These are phyloP conservation scores for Trichoderma asperellum DNA, from an alignment of 2,329 filamentous ascomycete genomes.

Conservation along the genomic window DNA sequence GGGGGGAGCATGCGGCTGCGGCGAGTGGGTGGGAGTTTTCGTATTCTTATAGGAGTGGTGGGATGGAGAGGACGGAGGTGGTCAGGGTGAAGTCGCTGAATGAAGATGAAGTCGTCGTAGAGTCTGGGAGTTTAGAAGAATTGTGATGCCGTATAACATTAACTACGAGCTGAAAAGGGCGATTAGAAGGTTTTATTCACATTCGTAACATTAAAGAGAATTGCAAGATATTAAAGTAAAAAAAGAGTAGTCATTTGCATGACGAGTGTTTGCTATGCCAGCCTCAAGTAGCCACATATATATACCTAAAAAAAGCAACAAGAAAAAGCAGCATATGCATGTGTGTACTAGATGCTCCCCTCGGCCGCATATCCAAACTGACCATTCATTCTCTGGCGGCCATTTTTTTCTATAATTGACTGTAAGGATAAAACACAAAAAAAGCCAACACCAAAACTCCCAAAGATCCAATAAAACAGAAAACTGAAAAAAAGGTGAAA, in stretches of 20 bases:
- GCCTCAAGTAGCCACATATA: neutral
- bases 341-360: neutral
- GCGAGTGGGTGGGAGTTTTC: constrained; percentile 60
- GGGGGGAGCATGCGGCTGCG: constrained; percentile 55
- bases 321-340: neutral
- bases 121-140: neutral
- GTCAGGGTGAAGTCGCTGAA: constrained; percentile 44
- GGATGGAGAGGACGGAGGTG: constrained; percentile 52
- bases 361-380: constrained; percentile 8
- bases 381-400: neutral
- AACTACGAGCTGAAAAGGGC: neutral
- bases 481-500: neutral
- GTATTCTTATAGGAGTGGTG: constrained; percentile 54
- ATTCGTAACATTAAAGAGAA: neutral
- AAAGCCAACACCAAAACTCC: neutral
- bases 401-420: neutral
- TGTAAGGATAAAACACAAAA: neutral
- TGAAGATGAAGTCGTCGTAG: neutral
- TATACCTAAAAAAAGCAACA: neutral
- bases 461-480: neutral
- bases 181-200: neutral
- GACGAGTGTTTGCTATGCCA: constrained; percentile 6
- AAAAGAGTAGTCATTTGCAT: constrained; percentile 14
- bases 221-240: no score
- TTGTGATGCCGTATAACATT: neutral